A percentile compares a stretch with the other conserved stretches of the same genome.
Evolutionary conservation across 306 rosid species (phyloP).

Genomic region (Gleditsia sinensis): DNA sequence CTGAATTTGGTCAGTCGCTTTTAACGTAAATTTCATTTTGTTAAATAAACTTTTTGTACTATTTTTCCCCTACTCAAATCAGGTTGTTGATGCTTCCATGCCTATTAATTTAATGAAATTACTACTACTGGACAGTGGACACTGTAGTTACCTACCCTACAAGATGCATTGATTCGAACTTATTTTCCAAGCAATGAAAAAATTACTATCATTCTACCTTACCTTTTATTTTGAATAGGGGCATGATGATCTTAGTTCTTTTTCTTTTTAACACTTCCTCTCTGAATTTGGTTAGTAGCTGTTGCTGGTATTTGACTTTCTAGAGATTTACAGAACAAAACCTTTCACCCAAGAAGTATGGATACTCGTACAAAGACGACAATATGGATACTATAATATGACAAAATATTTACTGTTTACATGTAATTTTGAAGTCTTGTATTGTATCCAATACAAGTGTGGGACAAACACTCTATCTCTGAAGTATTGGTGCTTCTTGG

Average conservation of each 20-base stretch:
- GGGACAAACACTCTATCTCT: too few species aligned
- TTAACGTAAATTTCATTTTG: neutral
- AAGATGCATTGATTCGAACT: neutral
- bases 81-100: neutral
- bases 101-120: neutral
- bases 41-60: neutral
- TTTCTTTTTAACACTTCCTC: neutral
- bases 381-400: too few species aligned
- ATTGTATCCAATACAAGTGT: too few species aligned
- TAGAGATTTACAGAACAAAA: neutral
- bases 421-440: too few species aligned
- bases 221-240: neutral
- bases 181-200: neutral
- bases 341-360: neutral
- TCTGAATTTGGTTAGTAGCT: neutral
- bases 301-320: neutral
- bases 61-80: neutral
- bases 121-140: neutral
- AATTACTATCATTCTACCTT: neutral
- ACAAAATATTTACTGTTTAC: too few species aligned
- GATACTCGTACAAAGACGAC: too few species aligned
- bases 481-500: too few species aligned
- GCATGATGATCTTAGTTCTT: neutral
- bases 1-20: neutral
- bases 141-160: neutral